Evolutionary conservation across 139 green algal genomes (phyloP).

Genomic region (Spirogloea muscicola): DNA sequence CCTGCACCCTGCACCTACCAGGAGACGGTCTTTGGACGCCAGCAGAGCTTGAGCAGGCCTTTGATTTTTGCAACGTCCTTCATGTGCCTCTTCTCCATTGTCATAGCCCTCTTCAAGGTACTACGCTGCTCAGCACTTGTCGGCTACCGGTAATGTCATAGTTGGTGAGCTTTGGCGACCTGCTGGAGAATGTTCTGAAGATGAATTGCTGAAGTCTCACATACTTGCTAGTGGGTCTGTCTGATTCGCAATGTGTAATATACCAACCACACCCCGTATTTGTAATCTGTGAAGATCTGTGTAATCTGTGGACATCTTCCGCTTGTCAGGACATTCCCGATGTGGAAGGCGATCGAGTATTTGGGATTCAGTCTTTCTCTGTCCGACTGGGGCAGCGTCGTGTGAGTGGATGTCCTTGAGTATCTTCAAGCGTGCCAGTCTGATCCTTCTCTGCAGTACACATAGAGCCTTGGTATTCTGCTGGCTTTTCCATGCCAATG

Average conservation of each 20-base stretch:
- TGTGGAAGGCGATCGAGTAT: slow-evolving; percentile 69
- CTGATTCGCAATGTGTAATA: too few species aligned
- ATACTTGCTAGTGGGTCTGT: too few species aligned
- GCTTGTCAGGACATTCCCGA: slow-evolving; percentile 88
- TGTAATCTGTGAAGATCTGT: too few species aligned
- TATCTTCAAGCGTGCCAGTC: background rate
- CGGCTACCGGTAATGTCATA: too few species aligned
- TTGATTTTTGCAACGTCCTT: slow-evolving; percentile 77
- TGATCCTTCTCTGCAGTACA: background rate
- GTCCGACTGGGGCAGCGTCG: slow-evolving; percentile 72
- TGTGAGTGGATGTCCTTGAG: background rate
- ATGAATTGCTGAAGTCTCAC: too few species aligned
- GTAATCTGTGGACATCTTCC: too few species aligned
- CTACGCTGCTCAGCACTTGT: too few species aligned
- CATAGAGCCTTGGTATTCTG: background rate
- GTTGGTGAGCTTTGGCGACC: too few species aligned
- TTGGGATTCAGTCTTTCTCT: slow-evolving; percentile 72
- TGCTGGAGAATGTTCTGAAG: too few species aligned
- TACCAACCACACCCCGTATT: too few species aligned
- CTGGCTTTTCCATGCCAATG: background rate
- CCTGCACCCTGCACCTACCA: too few species aligned
- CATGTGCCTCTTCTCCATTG: slow-evolving; percentile 87
- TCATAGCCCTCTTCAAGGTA: slow-evolving; percentile 95
- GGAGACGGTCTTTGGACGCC: too few species aligned
- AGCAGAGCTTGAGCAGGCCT: slow-evolving; percentile 21